A percentile compares a stretch with the other conserved stretches of the same genome.
phyloP scores from a whole-genome alignment of 2,329 filamentous ascomycete genomes.

The Teratosphaeria gauchensis region DNA sequence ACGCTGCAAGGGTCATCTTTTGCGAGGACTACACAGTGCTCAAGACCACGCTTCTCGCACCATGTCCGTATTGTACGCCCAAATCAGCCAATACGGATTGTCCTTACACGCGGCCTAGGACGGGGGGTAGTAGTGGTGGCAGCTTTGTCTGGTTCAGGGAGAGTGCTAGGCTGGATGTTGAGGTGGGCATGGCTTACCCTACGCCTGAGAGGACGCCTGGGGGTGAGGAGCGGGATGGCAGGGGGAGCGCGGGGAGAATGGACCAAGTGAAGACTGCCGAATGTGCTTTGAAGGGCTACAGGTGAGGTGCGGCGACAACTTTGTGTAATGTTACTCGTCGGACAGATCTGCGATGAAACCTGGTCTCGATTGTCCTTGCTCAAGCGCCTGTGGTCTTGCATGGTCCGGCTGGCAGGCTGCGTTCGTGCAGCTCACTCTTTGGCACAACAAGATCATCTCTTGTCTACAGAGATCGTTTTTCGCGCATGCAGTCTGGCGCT shows the following conservation, averaged over 20 bases:
- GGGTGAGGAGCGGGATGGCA: background rate
- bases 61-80: constrained; percentile 15
- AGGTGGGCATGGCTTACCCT: background rate
- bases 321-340: too few relatives aligned
- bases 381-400: too few relatives aligned
- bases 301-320: background rate
- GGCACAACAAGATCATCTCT: too few relatives aligned
- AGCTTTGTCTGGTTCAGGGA: background rate
- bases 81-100: background rate
- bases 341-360: too few relatives aligned
- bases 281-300: background rate
- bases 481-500: too few relatives aligned
- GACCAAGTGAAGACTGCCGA: background rate
- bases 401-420: too few relatives aligned
- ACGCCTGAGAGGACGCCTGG: background rate
- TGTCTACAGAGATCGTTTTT: too few relatives aligned
- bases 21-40: constrained; percentile 23
- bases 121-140: background rate
- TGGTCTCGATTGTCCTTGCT: too few relatives aligned
- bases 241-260: background rate
- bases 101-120: background rate
- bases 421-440: too few relatives aligned
- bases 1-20: constrained; percentile 21
- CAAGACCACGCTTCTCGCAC: constrained; percentile 4
- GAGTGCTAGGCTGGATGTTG: background rate